These are phyloP conservation scores for Fusarium sp. DNA, from an alignment of 2,329 filamentous ascomycete genomes.

Conservation along the genomic window DNA sequence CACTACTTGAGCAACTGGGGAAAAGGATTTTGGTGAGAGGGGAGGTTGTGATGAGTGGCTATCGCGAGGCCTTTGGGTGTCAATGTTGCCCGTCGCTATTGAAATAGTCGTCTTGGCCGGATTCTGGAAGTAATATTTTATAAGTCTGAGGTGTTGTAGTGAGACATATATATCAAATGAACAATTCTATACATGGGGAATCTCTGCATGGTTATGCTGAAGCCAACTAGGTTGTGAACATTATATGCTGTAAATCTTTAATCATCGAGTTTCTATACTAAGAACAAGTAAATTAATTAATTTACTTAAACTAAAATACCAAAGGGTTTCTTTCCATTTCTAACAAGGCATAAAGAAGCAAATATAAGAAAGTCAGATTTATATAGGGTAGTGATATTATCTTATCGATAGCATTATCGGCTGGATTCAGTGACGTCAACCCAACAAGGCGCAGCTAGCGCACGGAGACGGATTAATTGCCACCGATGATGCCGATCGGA, in stretches of 20 bases:
- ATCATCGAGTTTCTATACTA: too few species aligned
- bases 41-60: accelerated
- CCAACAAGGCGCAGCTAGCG: slow-evolving; percentile 3
- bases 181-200: too few species aligned
- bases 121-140: neutral
- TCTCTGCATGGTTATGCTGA: too few species aligned
- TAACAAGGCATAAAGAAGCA: neutral
- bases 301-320: neutral
- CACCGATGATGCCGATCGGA: neutral
- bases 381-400: neutral
- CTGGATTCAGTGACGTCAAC: neutral
- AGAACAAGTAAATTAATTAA: too few species aligned
- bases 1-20: neutral
- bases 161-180: too few species aligned
- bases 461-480: neutral
- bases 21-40: accelerated
- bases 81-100: accelerated
- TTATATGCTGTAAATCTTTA: too few species aligned
- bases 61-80: too few species aligned
- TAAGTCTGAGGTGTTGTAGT: too few species aligned
- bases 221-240: too few species aligned
- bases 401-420: neutral
- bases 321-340: neutral
- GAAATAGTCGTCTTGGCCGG: too few species aligned
- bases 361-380: neutral